Base-by-base conservation (phyloP, 2,329 filamentous ascomycete species). In the Clarireedia homoeocarpa region DNA sequence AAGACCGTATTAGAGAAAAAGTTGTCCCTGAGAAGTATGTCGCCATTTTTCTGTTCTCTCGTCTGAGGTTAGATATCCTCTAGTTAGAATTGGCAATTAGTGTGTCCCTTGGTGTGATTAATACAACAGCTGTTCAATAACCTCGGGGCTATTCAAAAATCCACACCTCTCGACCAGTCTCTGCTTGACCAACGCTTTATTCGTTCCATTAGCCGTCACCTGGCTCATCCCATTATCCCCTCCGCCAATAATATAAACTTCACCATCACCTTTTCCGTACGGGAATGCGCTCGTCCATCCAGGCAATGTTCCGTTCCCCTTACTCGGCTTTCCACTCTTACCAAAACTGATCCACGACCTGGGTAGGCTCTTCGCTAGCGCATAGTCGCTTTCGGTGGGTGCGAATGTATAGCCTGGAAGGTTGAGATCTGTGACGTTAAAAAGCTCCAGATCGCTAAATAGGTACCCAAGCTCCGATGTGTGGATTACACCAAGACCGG, bases 391-490 rank as follows among this genome's bases (percentile, higher is more conserved):
- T 1, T 62, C 47, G 0, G 69, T 69, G 0, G 74, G 71, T 12
- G 71, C 63, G 64, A 72, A 73, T 51, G 46, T 36, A 24, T 60
- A 60, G 2, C 46, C 51, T 1, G 49, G 39, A 14, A 61, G 48
- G 1, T 46, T 24, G 5, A 63, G 66, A 65, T 66, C 67, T 7
- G 62, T 63, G 3, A 65, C 62, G 51, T 77, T 70, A 63, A 76
- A 81, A 51, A 72, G 67, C 2, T 73, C 70, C 17, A 75, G 59
- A 56, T 75, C 75, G 10, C 71, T 77, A 57, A 76, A 81, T 3
- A 78, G 67, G 65, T 80, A 82, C 5, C 76, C 73, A 26, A 81
- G 75, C 51, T 81, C 79, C 0, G 76, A 75, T 0, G 76, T 78
- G 63, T 82, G 79, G 5, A 78, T 70, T 0, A 74, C 68, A 27